phyloP scores from a whole-genome alignment of 345 rosid genomes.

The Limnanthes douglasii region DNA sequence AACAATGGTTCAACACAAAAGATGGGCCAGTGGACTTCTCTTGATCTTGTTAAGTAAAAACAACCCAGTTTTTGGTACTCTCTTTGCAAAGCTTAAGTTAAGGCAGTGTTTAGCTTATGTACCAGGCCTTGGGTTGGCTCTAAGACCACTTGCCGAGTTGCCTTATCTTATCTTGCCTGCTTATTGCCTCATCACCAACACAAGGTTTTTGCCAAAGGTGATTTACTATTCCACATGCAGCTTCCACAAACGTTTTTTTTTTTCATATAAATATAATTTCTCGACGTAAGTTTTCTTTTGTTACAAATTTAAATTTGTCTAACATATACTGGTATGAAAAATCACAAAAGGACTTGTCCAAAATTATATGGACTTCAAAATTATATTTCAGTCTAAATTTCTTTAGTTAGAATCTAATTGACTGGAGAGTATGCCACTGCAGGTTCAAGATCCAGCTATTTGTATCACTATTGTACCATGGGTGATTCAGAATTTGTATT shows the following conservation, averaged over 20 bases:
- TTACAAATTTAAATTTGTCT: no score
- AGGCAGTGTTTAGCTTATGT: conserved; percentile 35
- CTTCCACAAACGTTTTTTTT: no score
- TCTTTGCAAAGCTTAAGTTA: conserved; percentile 20
- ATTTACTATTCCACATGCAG: not conserved
- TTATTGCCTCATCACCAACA: conserved; percentile 36
- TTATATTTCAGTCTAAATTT: conserved; percentile 8
- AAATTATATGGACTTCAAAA: not conserved
- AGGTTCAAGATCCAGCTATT: conserved; percentile 18
- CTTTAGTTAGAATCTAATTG: conserved; percentile 6
- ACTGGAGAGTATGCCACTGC: conserved; percentile 5
- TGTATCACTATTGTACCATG: conserved; percentile 9
- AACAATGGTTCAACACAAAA: conserved; percentile 31
- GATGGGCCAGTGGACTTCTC: conserved; percentile 53
- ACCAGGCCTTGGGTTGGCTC: conserved; percentile 23
- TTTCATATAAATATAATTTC: no score
- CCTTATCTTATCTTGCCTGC: conserved; percentile 40
- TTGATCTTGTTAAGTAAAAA: conserved; percentile 26
- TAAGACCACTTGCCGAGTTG: conserved; percentile 42
- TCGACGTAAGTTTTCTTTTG: no score
- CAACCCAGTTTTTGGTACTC: conserved; percentile 19
- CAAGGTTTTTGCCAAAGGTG: conserved; percentile 55
- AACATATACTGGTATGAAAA: no score
- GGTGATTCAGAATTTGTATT: conserved; percentile 9
- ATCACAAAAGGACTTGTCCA: no score